These are phyloP conservation scores for Termitomyces sp. DNA, from an alignment of 768 basidiomycete genomes.

Conservation along the genomic window DNA sequence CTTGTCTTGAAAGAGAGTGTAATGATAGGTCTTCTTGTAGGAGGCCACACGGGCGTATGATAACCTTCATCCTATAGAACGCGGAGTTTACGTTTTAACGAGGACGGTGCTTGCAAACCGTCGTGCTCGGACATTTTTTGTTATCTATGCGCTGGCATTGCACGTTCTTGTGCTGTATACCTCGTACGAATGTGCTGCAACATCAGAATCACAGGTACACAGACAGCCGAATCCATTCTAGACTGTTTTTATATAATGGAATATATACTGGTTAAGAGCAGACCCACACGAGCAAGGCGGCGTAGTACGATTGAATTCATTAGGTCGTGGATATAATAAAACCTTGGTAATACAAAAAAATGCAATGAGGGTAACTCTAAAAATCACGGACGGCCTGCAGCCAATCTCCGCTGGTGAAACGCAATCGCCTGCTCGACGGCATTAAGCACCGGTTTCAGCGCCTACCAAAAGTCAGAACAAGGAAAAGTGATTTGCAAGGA, in stretches of 20 bases:
- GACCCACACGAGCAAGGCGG: too few species aligned
- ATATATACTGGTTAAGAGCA: not conserved
- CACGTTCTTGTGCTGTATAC: constrained; percentile 82
- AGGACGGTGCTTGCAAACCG: constrained; percentile 85
- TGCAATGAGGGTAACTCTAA: constrained; percentile 5
- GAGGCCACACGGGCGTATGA: constrained; percentile 94
- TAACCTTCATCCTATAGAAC: constrained; percentile 86
- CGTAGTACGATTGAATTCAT: too few species aligned
- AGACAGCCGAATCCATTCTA: constrained; percentile 45
- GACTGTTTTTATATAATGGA: not conserved
- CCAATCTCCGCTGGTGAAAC: constrained; percentile 45
- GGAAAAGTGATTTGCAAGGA: not conserved
- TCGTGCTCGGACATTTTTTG: constrained; percentile 83
- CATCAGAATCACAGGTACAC: constrained; percentile 43
- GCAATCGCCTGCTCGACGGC: constrained; percentile 70
- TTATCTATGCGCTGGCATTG: constrained; percentile 76
- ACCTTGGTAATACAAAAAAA: not conserved
- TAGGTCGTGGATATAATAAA: not conserved
- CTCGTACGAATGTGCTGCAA: constrained; percentile 64
- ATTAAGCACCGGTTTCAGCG: constrained; percentile 68
- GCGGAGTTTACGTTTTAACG: constrained; percentile 80
- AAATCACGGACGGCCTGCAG: not conserved
- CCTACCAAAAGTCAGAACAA: constrained; percentile 31
- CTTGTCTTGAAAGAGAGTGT: not conserved
- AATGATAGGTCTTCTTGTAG: constrained; percentile 34